Evolutionary conservation across 352 stramenopile genomes (phyloP).

Genomic region (Pythium monospermum): DNA sequence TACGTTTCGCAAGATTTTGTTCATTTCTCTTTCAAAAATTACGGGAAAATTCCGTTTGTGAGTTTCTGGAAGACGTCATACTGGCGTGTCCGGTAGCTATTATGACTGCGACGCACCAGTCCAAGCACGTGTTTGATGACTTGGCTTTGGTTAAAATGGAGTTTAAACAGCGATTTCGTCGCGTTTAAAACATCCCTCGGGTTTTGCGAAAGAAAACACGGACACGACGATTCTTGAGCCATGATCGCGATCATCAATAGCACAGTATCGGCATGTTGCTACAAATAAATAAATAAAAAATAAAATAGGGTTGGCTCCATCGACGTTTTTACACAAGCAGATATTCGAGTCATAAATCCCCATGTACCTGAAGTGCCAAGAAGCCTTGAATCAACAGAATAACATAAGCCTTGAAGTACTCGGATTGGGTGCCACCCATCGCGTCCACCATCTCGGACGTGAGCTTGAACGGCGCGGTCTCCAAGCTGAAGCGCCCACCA

Average conservation of each 20-base stretch:
- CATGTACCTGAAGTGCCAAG: slow-evolving; percentile 88
- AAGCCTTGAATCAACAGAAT: slow-evolving; percentile 97
- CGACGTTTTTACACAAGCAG: background rate
- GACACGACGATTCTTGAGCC: slow-evolving; percentile 93
- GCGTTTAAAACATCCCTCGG: slow-evolving; percentile 66
- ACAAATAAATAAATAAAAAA: background rate
- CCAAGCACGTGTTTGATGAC: slow-evolving; percentile 88
- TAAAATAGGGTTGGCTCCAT: too few relatives aligned
- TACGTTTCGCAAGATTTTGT: too few relatives aligned
- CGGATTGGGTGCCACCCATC: slow-evolving; percentile 89
- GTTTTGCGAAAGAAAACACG: slow-evolving; percentile 91
- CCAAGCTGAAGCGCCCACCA: slow-evolving; percentile 92
- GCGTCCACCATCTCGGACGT: slow-evolving; percentile 97
- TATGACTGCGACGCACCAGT: slow-evolving; percentile 87
- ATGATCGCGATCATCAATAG: slow-evolving; percentile 97
- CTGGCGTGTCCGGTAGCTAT: slow-evolving; percentile 87
- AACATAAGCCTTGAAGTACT: slow-evolving; percentile 96
- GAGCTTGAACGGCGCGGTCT: slow-evolving; percentile 98
- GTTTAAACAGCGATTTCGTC: slow-evolving; percentile 75
- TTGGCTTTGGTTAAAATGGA: slow-evolving; percentile 77
- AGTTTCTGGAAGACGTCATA: slow-evolving; percentile 91
- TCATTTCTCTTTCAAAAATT: slow-evolving; percentile 14
- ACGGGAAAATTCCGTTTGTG: slow-evolving; percentile 89
- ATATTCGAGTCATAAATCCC: background rate
- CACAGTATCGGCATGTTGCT: slow-evolving; percentile 91